Conservation (phyloP, 257 asterid genomes). For the Echium plantagineum region DNA sequence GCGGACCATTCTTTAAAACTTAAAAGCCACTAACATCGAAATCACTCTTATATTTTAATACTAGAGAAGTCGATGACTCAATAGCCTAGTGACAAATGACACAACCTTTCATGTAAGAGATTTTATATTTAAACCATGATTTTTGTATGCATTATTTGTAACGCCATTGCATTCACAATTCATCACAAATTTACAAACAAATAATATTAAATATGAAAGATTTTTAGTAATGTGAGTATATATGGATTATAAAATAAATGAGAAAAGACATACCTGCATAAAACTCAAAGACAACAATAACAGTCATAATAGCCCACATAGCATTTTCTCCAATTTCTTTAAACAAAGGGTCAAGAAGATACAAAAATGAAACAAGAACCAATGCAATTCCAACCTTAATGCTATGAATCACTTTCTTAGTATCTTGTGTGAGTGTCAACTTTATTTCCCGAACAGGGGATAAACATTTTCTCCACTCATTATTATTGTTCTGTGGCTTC, state of each 20-base stretch:
- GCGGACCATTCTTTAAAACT: too few relatives aligned
- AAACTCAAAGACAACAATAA: conserved; percentile 76
- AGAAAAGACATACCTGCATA: conserved; percentile 37
- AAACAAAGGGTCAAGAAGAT: conserved; percentile 48
- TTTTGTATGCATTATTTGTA: too few relatives aligned
- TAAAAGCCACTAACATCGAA: too few relatives aligned
- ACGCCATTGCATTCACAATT: too few relatives aligned
- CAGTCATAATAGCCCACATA: conserved; percentile 99
- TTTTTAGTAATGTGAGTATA: too few relatives aligned
- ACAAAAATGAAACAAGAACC: conserved; percentile 66
- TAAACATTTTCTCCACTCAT: not conserved
- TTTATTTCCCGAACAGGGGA: conserved; percentile 11
- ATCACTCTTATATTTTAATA: too few relatives aligned
- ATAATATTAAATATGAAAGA: too few relatives aligned
- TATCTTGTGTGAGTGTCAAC: conserved; percentile 6
- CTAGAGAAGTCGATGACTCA: too few relatives aligned
- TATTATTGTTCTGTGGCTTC: conserved; percentile 2
- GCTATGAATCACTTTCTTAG: conserved; percentile 40
- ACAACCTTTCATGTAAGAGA: too few relatives aligned
- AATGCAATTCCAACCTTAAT: conserved; percentile 62
- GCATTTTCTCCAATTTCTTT: conserved; percentile 65
- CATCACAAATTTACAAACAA: too few relatives aligned
- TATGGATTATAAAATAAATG: conserved; percentile 21
- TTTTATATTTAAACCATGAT: too few relatives aligned
- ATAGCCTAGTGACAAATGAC: too few relatives aligned